Percentiles rank a stretch among this genome's conserved stretches.
phyloP scores from a whole-genome alignment of 371 early-diverging fungal genomes.

The Mortierella sp. region DNA sequence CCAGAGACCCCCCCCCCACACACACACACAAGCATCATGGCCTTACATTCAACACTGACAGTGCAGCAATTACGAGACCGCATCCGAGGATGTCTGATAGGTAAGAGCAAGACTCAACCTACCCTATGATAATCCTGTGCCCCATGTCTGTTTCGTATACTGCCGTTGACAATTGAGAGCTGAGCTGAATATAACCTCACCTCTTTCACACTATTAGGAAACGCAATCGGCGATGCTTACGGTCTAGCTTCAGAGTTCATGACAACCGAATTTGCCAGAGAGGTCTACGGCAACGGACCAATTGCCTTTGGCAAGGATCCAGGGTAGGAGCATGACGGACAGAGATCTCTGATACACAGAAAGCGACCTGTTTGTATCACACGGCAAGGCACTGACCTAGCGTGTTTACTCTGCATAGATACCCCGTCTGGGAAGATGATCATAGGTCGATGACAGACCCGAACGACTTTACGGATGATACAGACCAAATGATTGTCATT shows the following conservation, averaged over 20 bases:
- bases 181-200: too few relatives aligned
- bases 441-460: conserved; percentile 50
- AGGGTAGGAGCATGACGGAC: conserved; percentile 15
- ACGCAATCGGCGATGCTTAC: conserved; percentile 75
- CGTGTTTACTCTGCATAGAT: conserved; percentile 1
- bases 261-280: conserved; percentile 53
- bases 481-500: conserved; percentile 71
- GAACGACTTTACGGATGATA: conserved; percentile 76
- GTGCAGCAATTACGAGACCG: conserved; percentile 24
- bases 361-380: background rate
- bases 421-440: conserved; percentile 51
- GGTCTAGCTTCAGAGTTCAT: conserved; percentile 78
- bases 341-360: background rate
- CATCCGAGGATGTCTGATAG: conserved; percentile 38
- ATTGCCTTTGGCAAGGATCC: conserved; percentile 69
- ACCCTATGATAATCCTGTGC: background rate
- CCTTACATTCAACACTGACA: conserved; percentile 23
- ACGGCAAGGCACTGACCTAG: background rate
- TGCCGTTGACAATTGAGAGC: too few relatives aligned
- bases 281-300: conserved; percentile 66
- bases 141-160: background rate
- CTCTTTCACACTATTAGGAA: conserved; percentile 54
- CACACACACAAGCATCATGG: conserved; percentile 1
- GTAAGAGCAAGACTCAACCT: conserved; percentile 8
- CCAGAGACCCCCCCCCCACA: too few relatives aligned